phyloP scores from a whole-genome alignment of 192 early-diverging fungal species.

The Backusella westeae region DNA sequence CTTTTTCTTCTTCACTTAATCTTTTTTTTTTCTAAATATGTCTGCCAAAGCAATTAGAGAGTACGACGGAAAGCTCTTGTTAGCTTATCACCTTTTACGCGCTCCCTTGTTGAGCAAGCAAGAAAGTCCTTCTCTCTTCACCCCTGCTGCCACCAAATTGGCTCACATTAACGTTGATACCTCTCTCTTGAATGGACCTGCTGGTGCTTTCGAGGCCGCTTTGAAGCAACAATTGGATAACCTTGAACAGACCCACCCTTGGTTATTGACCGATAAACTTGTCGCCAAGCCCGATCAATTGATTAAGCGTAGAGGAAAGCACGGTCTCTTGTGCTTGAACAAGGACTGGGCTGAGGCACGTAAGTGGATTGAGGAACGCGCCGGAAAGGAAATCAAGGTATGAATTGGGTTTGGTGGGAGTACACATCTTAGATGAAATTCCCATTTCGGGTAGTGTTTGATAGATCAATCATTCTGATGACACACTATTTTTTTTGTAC shows the following conservation, averaged over 20 bases:
- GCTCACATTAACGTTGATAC: constrained; percentile 79
- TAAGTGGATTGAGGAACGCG: constrained; percentile 87
- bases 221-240: constrained; percentile 54
- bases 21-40: constrained; percentile 22
- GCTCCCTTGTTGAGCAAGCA: constrained; percentile 58
- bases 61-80: constrained; percentile 97
- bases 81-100: constrained; percentile 83
- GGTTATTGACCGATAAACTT: constrained; percentile 78
- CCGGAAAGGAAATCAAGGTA: constrained; percentile 84
- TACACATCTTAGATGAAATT: constrained; percentile 12
- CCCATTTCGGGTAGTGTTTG: neutral
- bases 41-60: constrained; percentile 45
- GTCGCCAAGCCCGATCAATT: constrained; percentile 99
- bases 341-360: constrained; percentile 85
- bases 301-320: constrained; percentile 97
- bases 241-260: constrained; percentile 79
- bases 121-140: constrained; percentile 58
- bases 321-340: constrained; percentile 90
- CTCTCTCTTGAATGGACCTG: constrained; percentile 47
- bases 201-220: constrained; percentile 65
- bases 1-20: neutral
- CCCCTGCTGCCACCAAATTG: constrained; percentile 68
- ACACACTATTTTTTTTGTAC: neutral
- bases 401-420: neutral
- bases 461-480: constrained; percentile 8